These are phyloP conservation scores for Laburnicola sp. DNA, from an alignment of 2,329 filamentous ascomycete species.

Conservation along the genomic window DNA sequence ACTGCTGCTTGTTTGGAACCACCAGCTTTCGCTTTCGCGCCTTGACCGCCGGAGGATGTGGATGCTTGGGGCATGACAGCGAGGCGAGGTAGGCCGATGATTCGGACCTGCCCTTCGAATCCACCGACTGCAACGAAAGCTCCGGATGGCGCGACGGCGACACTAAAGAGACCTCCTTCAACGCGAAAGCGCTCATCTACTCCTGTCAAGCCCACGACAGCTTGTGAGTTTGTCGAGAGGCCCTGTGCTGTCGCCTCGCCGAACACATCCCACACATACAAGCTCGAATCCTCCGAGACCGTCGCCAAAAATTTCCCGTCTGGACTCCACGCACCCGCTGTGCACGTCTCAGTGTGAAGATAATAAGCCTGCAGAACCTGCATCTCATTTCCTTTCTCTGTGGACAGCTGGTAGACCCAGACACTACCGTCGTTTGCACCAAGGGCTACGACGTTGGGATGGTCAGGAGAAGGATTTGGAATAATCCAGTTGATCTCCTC, in stretches of 20 bases:
- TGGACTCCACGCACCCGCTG: constrained; percentile 86
- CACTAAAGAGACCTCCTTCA: constrained; percentile 86
- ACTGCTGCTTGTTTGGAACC: constrained; percentile 50
- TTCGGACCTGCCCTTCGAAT: constrained; percentile 80
- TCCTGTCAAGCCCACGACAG: constrained; percentile 75
- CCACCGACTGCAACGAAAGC: constrained; percentile 84
- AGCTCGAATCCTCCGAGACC: constrained; percentile 81
- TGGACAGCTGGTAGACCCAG: constrained; percentile 90
- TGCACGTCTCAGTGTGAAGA: constrained; percentile 82
- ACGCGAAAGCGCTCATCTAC: constrained; percentile 89
- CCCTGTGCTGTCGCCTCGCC: constrained; percentile 71
- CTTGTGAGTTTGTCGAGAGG: constrained; percentile 59
- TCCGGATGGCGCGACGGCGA: constrained; percentile 79
- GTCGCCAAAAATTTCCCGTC: constrained; percentile 86
- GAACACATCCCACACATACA: constrained; percentile 94
- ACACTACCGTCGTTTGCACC: constrained; percentile 90
- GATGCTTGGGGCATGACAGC: constrained; percentile 36
- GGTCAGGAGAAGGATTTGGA: constrained; percentile 69
- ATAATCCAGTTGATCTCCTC: constrained; percentile 92
- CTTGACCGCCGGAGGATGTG: constrained; percentile 48
- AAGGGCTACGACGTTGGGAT: constrained; percentile 81
- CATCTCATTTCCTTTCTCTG: constrained; percentile 63
- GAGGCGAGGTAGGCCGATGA: constrained; percentile 78
- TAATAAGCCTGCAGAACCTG: constrained; percentile 91
- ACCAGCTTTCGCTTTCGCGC: constrained; percentile 54